Evolutionary conservation across 2,329 filamentous ascomycete species (phyloP).

Genomic region (Exophiala viscosa): DNA sequence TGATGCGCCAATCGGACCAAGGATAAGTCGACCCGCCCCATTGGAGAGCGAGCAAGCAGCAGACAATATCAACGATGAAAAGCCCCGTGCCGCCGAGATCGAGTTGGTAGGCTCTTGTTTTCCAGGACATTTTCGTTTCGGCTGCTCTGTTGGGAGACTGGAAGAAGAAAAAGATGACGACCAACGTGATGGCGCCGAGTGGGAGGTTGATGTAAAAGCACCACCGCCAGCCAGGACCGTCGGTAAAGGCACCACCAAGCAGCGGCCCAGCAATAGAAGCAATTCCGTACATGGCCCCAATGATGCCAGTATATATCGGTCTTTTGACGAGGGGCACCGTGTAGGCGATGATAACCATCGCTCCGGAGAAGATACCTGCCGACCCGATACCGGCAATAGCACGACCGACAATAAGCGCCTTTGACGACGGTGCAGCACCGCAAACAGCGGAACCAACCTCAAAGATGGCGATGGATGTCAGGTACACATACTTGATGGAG

Average conservation of each 20-base stretch:
- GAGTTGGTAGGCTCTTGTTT: conserved; percentile 40
- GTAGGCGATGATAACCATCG: conserved; percentile 33
- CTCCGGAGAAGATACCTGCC: conserved; percentile 32
- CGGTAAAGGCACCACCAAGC: conserved; percentile 41
- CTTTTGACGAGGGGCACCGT: conserved; percentile 52
- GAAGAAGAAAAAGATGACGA: conserved; percentile 49
- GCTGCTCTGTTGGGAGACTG: conserved; percentile 36
- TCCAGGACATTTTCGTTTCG: conserved; percentile 31
- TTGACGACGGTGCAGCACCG: conserved; percentile 33
- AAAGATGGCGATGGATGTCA: conserved; percentile 40
- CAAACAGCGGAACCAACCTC: conserved; percentile 46
- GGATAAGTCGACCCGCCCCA: conserved; percentile 44
- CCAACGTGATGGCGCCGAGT: conserved; percentile 39
- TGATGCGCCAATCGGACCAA: conserved; percentile 45
- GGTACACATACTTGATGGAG: conserved; percentile 42
- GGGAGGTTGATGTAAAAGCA: conserved; percentile 45
- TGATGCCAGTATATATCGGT: conserved; percentile 45
- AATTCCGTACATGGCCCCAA: conserved; percentile 45
- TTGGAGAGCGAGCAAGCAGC: conserved; percentile 49
- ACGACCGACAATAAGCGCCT: conserved; percentile 33
- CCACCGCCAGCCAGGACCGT: conserved; percentile 37
- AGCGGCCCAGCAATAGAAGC: conserved; percentile 39
- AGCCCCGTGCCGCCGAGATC: conserved; percentile 44
- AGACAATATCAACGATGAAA: conserved; percentile 45
- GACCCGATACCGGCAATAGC: conserved; percentile 34